These are phyloP conservation scores for Penicillium pancosmium DNA, from an alignment of 495 filamentous ascomycete genomes.

Conservation along the genomic window DNA sequence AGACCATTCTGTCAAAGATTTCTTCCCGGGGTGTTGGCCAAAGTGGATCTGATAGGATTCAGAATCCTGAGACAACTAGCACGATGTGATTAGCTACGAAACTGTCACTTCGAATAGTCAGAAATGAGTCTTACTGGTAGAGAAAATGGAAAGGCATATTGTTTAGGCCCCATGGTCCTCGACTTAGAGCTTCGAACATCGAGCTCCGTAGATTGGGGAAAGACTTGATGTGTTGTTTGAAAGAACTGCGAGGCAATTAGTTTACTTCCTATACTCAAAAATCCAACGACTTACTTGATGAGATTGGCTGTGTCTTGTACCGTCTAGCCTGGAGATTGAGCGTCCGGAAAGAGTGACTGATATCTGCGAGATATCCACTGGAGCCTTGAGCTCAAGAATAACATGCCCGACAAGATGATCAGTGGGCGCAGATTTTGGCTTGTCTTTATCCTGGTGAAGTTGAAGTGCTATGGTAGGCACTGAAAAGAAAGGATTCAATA, in stretches of 20 bases:
- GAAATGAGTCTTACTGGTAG: neutral
- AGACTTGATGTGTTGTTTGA: neutral
- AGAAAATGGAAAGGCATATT: neutral
- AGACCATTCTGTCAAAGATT: neutral
- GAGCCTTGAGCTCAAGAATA: neutral
- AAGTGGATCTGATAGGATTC: neutral
- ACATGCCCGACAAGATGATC: neutral
- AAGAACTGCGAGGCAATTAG: neutral
- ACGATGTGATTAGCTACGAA: too few relatives aligned
- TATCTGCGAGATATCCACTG: neutral
- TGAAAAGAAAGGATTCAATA: neutral
- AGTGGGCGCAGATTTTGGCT: neutral
- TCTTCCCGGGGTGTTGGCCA: neutral
- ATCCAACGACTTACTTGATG: neutral
- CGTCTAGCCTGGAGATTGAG: neutral
- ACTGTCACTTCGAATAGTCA: too few relatives aligned
- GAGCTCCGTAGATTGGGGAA: neutral
- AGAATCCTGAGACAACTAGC: neutral
- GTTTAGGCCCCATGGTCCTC: neutral
- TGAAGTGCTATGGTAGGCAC: neutral
- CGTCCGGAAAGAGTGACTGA: neutral
- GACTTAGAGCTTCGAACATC: neutral
- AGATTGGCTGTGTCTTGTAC: neutral
- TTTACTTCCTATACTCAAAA: neutral
- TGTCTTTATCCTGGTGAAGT: too few relatives aligned